Evolutionary conservation across 768 basidiomycete genomes (phyloP), one percentile per base, ranked within the genome.

Genomic region (Trametes cinnabarina): DNA sequence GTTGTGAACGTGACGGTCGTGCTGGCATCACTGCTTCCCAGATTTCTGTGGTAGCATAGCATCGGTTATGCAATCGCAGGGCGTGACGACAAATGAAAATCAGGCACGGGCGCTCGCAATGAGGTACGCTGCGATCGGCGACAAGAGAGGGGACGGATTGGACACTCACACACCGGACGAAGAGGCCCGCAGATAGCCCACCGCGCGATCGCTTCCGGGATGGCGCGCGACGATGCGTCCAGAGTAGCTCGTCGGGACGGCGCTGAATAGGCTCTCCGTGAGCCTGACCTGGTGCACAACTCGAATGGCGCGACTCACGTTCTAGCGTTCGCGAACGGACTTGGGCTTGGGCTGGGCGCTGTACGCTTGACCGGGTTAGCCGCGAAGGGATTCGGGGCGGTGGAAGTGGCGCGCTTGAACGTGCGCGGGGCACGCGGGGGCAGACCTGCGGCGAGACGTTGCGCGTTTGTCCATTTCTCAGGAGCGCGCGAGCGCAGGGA

Each of bases 391-490:
- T 42, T 49, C 50, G 44, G 20, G 25, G 39, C 44, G 23, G 57
- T 55, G 39, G 57, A 44, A 10, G 61, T 55, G 43, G 47, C 53
- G 37, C 57, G 55, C 23, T 51, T 55, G 37, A 40, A 39, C 15
- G 30, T 40, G 50, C 54, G 55, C 32, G 62, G 62, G 3, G 58
- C 54, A 17, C 46, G 58, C 19, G 62, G 62, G 23, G 62, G 62
- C 22, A 63, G 62, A 17, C 58, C 58, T 1, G 44, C 58, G 8
- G 62, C 57, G 55, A 63, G 56, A 23, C 62, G 53, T 40, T 63
- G 50, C 7, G 54, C 62, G 25, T 63, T 63, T 12, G 62, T 59
- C 53, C 57, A 58, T 6, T 12, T 22, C 15, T 35, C 37, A 5
- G 42, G 7, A 19, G 42, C 30, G 30, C 30, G 30, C 30, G 30